Conservation (phyloP, 1,139 yeast genomes). For the Nakaseomyces delphensis region DNA sequence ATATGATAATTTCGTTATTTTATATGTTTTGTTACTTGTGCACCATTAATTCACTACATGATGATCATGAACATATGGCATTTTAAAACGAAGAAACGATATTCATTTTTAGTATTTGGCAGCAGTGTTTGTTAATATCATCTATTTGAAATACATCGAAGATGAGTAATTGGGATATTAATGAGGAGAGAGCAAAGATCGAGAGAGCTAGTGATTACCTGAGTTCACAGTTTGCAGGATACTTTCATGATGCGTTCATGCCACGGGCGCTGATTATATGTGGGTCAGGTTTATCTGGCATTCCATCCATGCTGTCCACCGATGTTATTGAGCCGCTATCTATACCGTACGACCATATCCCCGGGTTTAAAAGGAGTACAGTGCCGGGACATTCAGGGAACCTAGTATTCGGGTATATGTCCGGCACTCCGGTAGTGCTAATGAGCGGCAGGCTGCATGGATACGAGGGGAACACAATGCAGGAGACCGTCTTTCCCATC, state of each 20-base stretch:
- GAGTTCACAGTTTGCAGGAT: not conserved
- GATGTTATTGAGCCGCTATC: conserved; percentile 35
- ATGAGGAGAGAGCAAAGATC: conserved; percentile 12
- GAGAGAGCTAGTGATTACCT: conserved; percentile 5
- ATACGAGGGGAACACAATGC: conserved; percentile 81
- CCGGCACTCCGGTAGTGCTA: conserved; percentile 72
- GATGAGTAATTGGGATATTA: conserved; percentile 11
- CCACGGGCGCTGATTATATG: conserved; percentile 66
- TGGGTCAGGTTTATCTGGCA: conserved; percentile 91
- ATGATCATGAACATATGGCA: too few relatives aligned
- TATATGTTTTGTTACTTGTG: too few relatives aligned
- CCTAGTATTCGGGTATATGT: conserved; percentile 67
- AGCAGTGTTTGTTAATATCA: too few relatives aligned
- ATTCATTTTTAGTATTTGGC: too few relatives aligned
- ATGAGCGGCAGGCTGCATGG: conserved; percentile 92
- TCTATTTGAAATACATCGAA: not conserved
- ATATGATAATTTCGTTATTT: too few relatives aligned
- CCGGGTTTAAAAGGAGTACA: conserved; percentile 74
- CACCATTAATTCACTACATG: too few relatives aligned
- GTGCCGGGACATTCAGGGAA: conserved; percentile 88
- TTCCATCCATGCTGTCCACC: conserved; percentile 46
- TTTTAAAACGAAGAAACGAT: too few relatives aligned
- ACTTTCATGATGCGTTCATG: conserved; percentile 5
- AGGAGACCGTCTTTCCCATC: conserved; percentile 78
- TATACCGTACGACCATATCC: conserved; percentile 59